Base-by-base conservation (phyloP, 1,139 yeast species). In the Geotrichum citri-aurantii region DNA sequence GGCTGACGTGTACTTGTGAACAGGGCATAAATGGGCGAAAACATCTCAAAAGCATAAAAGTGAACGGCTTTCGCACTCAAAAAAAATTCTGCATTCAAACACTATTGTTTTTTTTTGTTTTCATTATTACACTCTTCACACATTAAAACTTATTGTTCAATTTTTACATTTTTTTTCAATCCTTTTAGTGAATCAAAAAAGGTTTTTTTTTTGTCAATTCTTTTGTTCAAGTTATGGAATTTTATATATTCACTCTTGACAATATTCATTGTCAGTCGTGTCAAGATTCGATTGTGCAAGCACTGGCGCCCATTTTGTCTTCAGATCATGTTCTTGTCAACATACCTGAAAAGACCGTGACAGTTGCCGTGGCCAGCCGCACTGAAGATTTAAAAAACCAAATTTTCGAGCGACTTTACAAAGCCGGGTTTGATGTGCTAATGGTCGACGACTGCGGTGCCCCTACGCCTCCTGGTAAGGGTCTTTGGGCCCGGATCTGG, bases 401-500 rank as follows among this genome's bases (percentile, higher is more conserved):
- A 3, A 47, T 59, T 7, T 5, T 44, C 5, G 19, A 23, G 8
- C 49, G 44, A 12, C 58, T 61, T 2, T 54, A 64, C 48, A 52
- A 57, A 42, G 68, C 66, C n/a, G 75, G 75, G 0, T 72, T 71
- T 56, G 69, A 70, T 24, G 65, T 72, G 5, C 52, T 60, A 0
- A 60, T 64, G 4, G 61, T 63, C 29, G 69, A 68, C 21, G 49
- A 65, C 6, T 65, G 60, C 11, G 49, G 56, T 5, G 58, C 48
- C 37, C 19, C 42, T 27, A 14, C n/a, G 2, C 50, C 54, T 3
- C 51, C 64, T 19, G 66, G 61, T 42, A 56, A 47, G 33, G 59
- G 23, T 67, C 68, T 17, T 61, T 65, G 54, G 56, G 64, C 3
- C 61, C 63, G 33, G 51, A 59, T 14, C 63, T 65, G 48, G 61